Evolutionary conservation across 306 rosid genomes (phyloP).

Genomic region (Begonia fuchsioides): DNA sequence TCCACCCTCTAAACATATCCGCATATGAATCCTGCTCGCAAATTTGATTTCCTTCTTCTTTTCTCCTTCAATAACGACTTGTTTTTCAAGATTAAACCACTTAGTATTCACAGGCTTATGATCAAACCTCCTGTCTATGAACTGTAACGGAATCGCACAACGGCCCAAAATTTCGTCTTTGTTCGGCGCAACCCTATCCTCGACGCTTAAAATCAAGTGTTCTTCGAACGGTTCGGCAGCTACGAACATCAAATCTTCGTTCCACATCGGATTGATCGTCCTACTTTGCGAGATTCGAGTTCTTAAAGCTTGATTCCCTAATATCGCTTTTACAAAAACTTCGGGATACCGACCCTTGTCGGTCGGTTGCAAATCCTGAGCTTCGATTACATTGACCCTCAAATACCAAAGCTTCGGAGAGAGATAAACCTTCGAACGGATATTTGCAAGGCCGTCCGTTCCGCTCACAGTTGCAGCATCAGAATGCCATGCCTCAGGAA

Average conservation of each 20-base stretch:
- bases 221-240: slow-evolving; percentile 91
- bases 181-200: slow-evolving; percentile 77
- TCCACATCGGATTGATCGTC: slow-evolving; percentile 90
- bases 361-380: slow-evolving; percentile 64
- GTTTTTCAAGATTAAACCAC: slow-evolving; percentile 70
- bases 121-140: slow-evolving; percentile 55
- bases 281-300: slow-evolving; percentile 62
- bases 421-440: slow-evolving; percentile 84
- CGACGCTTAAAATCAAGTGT: slow-evolving; percentile 70
- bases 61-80: slow-evolving; percentile 65
- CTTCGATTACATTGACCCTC: slow-evolving; percentile 93
- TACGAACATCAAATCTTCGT: slow-evolving; percentile 92
- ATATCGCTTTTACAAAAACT: slow-evolving; percentile 63
- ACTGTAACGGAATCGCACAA: slow-evolving; percentile 49
- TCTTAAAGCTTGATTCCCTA: slow-evolving; percentile 70
- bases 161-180: slow-evolving; percentile 72
- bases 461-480: slow-evolving; percentile 90
- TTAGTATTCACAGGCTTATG: slow-evolving; percentile 67
- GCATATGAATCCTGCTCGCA: slow-evolving; percentile 80
- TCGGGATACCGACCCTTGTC: slow-evolving; percentile 85
- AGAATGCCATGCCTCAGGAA: slow-evolving; percentile 97
- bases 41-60: slow-evolving; percentile 87
- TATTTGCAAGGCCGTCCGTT: slow-evolving; percentile 67
- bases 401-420: slow-evolving; percentile 98
- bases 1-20: slow-evolving; percentile 91